phyloP scores from a whole-genome alignment of 2,329 filamentous ascomycete genomes.

The Ciborinia camelliae region DNA sequence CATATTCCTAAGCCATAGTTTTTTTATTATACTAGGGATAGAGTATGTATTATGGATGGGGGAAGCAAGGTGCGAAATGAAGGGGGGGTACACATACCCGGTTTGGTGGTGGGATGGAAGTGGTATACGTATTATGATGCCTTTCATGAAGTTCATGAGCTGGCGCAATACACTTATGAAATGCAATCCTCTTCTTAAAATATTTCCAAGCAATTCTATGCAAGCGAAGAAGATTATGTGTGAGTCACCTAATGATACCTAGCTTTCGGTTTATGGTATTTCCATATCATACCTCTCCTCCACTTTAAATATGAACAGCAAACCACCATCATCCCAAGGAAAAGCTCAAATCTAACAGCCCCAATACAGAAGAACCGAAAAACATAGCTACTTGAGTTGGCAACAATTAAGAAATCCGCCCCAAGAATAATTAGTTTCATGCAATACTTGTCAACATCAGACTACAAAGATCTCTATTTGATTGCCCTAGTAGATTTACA shows the following conservation, averaged over 20 bases:
- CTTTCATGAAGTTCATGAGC: conserved; percentile 14
- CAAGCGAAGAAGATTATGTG: background rate
- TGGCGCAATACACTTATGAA: background rate
- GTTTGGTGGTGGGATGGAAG: background rate
- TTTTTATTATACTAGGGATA: background rate
- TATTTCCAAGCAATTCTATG: background rate
- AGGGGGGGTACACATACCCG: background rate
- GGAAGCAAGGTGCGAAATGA: background rate
- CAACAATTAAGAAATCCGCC: background rate
- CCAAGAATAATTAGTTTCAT: background rate
- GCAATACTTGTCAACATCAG: background rate
- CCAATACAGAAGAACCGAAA: background rate
- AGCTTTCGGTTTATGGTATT: background rate
- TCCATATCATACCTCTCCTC: background rate
- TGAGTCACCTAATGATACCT: background rate
- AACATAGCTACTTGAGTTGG: background rate
- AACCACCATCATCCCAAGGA: background rate
- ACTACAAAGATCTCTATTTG: background rate
- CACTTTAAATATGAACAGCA: background rate
- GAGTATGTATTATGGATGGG: background rate
- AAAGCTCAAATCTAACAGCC: no score
- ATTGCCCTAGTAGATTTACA: background rate
- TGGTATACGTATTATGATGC: conserved; percentile 18
- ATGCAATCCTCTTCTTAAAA: background rate
- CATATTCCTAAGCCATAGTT: conserved; percentile 82